Evolutionary conservation across 2,329 filamentous ascomycete species (phyloP), one percentile per base, ranked within the genome.

Genomic region (Amylocarpus encephaloides): DNA sequence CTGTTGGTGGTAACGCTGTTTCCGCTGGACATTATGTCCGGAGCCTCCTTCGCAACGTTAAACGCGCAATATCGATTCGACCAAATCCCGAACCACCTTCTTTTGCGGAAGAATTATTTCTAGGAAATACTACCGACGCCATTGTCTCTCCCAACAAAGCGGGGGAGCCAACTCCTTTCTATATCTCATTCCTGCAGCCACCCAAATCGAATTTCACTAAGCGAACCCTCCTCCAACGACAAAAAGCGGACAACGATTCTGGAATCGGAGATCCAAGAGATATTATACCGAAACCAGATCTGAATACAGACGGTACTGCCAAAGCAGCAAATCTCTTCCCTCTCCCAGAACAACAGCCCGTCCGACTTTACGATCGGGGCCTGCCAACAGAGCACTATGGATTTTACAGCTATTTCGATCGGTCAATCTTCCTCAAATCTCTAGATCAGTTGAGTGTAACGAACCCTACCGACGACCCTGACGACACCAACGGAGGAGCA

Each of bases 401-500:
- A 2, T 96, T 96, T 70, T 96, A 95, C 71, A 87, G 80, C 0
- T 94, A 95, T 73, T 97, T 87, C 68, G 83, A 90, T 69, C 88
- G 90, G 57, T 86, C 85, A 7, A 88, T 95, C 56, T 95, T 92
- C 71, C 74, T 95, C 54, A 81, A 83, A 59, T 82, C 80, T 13
- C 70, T 75, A 10, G 68, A 69, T 0, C 66, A 70, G 1, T 64
- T 79, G 51, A 75, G 77, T 55, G 62, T 63, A n/a, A 62, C 62
- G 22, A 72, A 72, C 32, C 54, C 64, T 13, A 63, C 64, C 12
- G 64, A 70, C 43, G 66, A 73, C 2, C 68, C 73, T 1, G 68
- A 73, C 22, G 80, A 84, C 57, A 60, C 70, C 41, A 68, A 79
- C 53, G 81, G 82, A 35, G 82, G 82, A 7, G 70, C 76, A 16